Percentiles rank a stretch among this genome's conserved stretches.
phyloP scores from a whole-genome alignment of 768 basidiomycete genomes.

The Porphyrellus cyaneotinctus region DNA sequence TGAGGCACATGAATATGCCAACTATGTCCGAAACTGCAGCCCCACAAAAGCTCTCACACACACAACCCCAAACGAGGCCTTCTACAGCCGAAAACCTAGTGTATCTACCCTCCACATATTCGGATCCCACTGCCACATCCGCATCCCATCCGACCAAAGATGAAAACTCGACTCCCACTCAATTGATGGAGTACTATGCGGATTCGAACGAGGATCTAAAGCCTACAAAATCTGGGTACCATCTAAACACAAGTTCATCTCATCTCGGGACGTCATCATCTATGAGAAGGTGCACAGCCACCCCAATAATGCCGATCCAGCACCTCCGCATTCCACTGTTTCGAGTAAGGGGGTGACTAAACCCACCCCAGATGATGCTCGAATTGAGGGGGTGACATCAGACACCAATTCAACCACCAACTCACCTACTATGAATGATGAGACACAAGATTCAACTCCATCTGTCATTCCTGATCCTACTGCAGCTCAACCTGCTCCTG shows the following conservation, averaged over 20 bases:
- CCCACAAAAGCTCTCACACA: too few species aligned
- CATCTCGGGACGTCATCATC: neutral
- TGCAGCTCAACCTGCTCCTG: conserved; percentile 1
- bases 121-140: too few species aligned
- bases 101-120: conserved; percentile 21
- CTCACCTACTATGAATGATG: neutral
- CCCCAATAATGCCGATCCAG: too few species aligned
- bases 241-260: conserved; percentile 1
- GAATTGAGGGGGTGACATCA: too few species aligned
- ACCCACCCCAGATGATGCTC: too few species aligned
- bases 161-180: conserved; percentile 14
- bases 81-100: too few species aligned
- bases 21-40: neutral
- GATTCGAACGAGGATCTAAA: too few species aligned
- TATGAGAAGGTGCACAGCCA: neutral
- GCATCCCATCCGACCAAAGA: too few species aligned
- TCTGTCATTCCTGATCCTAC: too few species aligned
- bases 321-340: too few species aligned
- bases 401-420: too few species aligned
- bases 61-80: too few species aligned
- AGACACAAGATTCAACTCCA: neutral
- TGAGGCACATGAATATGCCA: conserved; percentile 7
- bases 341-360: neutral
- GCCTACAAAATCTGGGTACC: conserved; percentile 6
- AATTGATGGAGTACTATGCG: neutral